Percentiles rank a stretch among this genome's conserved stretches.
Conservation (phyloP, 352 stramenopile genomes). For the Phytophthora sojae region DNA sequence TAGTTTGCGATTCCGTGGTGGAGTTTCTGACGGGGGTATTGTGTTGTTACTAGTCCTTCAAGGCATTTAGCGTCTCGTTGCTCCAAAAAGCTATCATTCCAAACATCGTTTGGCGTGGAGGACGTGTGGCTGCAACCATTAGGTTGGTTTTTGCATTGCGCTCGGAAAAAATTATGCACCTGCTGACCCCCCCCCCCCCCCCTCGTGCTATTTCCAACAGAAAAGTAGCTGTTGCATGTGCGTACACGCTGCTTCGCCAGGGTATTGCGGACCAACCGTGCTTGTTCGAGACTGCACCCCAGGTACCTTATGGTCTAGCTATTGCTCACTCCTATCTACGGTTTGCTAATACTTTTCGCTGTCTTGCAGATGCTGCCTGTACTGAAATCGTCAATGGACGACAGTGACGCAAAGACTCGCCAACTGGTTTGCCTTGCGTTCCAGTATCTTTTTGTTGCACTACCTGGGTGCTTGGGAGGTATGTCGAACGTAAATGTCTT, state of each 20-base stretch:
- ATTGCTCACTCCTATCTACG: not conserved
- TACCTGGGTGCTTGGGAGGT: constrained; percentile 82
- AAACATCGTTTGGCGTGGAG: constrained; percentile 92
- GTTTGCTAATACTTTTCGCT: constrained; percentile 9
- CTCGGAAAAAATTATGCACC: not conserved
- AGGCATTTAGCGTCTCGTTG: constrained; percentile 61
- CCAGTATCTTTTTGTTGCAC: constrained; percentile 88
- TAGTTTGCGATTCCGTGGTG: not conserved
- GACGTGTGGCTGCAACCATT: constrained; percentile 87
- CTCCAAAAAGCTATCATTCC: constrained; percentile 86
- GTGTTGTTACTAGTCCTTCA: constrained; percentile 56
- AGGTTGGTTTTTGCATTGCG: constrained; percentile 41
- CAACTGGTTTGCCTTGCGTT: constrained; percentile 90
- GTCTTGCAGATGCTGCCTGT: constrained; percentile 81
- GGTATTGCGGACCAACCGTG: constrained; percentile 74
- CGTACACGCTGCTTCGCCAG: constrained; percentile 87
- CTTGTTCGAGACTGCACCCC: constrained; percentile 85
- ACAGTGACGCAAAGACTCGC: constrained; percentile 88
- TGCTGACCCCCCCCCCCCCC: constrained; percentile 11
- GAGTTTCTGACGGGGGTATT: not conserved
- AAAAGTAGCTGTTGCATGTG: constrained; percentile 90
- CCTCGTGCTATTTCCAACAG: constrained; percentile 35
- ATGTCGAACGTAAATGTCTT: constrained; percentile 1
- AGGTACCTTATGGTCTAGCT: constrained; percentile 40
- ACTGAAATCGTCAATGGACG: constrained; percentile 90